phyloP scores from a whole-genome alignment of 2,329 filamentous ascomycete species.

The Sclerotinia subarctica region DNA sequence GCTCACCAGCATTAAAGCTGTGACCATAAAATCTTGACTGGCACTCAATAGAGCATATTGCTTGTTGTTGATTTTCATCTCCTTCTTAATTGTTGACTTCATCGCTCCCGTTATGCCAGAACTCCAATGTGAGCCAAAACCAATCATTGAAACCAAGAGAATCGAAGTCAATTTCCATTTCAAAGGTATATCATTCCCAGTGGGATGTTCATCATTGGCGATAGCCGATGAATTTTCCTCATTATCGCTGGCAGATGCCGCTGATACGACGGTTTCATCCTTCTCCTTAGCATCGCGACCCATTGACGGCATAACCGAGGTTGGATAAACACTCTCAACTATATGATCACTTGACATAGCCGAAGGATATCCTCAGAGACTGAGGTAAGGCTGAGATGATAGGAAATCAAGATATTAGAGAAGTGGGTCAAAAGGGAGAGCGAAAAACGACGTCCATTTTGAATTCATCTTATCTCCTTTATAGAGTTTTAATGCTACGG shows the following conservation, averaged over 20 bases:
- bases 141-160: slow-evolving; percentile 51
- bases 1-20: slow-evolving; percentile 51
- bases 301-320: neutral
- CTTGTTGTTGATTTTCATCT: slow-evolving; percentile 57
- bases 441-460: neutral
- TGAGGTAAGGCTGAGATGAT: neutral
- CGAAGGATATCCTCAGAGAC: neutral
- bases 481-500: neutral
- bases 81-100: slow-evolving; percentile 59
- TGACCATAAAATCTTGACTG: slow-evolving; percentile 61
- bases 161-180: slow-evolving; percentile 45
- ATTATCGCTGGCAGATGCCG: slow-evolving; percentile 3
- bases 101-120: slow-evolving; percentile 58
- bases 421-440: neutral
- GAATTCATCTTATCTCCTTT: neutral
- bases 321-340: neutral
- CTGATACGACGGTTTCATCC: neutral
- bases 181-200: slow-evolving; percentile 26
- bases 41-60: slow-evolving; percentile 58
- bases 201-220: neutral
- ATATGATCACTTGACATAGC: slow-evolving; percentile 1
- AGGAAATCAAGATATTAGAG: neutral
- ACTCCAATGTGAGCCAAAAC: slow-evolving; percentile 59
- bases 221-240: neutral
- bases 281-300: neutral